Evolutionary conservation across 768 basidiomycete genomes (phyloP).

Genomic region (Auriculariales sp.): DNA sequence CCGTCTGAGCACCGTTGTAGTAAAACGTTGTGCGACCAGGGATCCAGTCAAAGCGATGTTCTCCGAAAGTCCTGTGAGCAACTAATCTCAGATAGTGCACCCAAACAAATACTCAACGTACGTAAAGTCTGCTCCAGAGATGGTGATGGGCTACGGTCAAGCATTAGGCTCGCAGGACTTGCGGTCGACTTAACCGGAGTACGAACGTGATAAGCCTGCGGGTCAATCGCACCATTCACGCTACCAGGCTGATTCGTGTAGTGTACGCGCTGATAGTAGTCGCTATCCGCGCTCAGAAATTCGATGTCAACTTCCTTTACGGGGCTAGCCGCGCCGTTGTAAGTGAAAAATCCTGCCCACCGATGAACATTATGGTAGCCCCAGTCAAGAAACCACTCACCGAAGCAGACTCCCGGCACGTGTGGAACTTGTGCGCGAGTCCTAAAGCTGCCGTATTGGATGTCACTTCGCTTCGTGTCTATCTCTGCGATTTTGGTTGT

Average conservation of each 20-base stretch:
- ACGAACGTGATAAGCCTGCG: too few species aligned
- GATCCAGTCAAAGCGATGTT: conserved; percentile 9
- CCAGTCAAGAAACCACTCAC: not conserved
- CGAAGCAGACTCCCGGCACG: conserved; percentile 5
- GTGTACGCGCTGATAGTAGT: conserved; percentile 7
- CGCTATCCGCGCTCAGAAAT: conserved; percentile 7
- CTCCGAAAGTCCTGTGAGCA: conserved; percentile 5
- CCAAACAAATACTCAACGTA: not conserved
- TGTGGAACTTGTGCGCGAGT: conserved; percentile 7
- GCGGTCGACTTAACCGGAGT: conserved; percentile 4
- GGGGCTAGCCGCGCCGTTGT: conserved; percentile 5
- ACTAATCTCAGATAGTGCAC: not conserved
- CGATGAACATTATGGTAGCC: not conserved
- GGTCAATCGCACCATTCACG: conserved; percentile 6
- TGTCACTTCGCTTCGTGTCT: conserved; percentile 3
- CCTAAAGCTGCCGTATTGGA: conserved; percentile 8
- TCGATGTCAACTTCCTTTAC: too few species aligned
- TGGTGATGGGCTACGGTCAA: not conserved
- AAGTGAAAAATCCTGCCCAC: conserved; percentile 9
- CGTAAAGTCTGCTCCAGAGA: conserved; percentile 6
- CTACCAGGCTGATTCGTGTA: conserved; percentile 10
- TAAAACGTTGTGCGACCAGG: conserved; percentile 5
- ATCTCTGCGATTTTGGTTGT: conserved; percentile 7
- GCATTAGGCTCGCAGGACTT: not conserved
- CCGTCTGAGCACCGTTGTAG: conserved; percentile 2